A percentile compares a stretch with the other conserved stretches of the same genome.
phyloP scores from a whole-genome alignment of 2,329 filamentous ascomycete genomes.

The Aureobasidium sp. region DNA sequence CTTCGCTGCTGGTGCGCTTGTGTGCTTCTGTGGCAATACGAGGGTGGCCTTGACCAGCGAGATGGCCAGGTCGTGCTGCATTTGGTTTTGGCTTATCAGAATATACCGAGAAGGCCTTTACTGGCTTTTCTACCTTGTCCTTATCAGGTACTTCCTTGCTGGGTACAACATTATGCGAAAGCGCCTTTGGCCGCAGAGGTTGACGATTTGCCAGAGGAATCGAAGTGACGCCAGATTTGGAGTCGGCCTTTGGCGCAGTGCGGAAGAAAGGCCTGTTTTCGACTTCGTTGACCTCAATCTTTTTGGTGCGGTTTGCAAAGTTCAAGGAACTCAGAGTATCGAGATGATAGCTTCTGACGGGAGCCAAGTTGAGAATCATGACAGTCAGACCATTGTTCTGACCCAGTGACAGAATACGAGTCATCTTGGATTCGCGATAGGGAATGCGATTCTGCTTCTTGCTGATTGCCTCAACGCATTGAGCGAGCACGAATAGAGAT shows the following conservation, averaged over 20 bases:
- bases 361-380: slow-evolving; percentile 93
- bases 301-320: slow-evolving; percentile 90
- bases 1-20: slow-evolving; percentile 39
- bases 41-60: slow-evolving; percentile 12
- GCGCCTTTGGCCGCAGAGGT: slow-evolving; percentile 69
- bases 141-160: slow-evolving; percentile 44
- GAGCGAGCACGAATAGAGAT: slow-evolving; percentile 85
- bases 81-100: slow-evolving; percentile 59
- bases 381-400: slow-evolving; percentile 93
- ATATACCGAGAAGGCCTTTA: slow-evolving; percentile 82
- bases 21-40: slow-evolving; percentile 31
- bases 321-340: slow-evolving; percentile 92
- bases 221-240: slow-evolving; percentile 29
- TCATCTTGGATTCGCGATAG: slow-evolving; percentile 96
- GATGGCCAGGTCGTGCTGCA: slow-evolving; percentile 8
- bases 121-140: slow-evolving; percentile 56
- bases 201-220: slow-evolving; percentile 52
- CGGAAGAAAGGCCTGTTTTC: slow-evolving; percentile 86
- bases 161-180: slow-evolving; percentile 64
- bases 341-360: slow-evolving; percentile 84
- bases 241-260: slow-evolving; percentile 25
- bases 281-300: slow-evolving; percentile 90
- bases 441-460: slow-evolving; percentile 70
- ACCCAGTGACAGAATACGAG: slow-evolving; percentile 79
- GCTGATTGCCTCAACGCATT: slow-evolving; percentile 92